Evolutionary conservation across 2,329 filamentous ascomycete species (phyloP).

Genomic region (Canariomyces notabilis): DNA sequence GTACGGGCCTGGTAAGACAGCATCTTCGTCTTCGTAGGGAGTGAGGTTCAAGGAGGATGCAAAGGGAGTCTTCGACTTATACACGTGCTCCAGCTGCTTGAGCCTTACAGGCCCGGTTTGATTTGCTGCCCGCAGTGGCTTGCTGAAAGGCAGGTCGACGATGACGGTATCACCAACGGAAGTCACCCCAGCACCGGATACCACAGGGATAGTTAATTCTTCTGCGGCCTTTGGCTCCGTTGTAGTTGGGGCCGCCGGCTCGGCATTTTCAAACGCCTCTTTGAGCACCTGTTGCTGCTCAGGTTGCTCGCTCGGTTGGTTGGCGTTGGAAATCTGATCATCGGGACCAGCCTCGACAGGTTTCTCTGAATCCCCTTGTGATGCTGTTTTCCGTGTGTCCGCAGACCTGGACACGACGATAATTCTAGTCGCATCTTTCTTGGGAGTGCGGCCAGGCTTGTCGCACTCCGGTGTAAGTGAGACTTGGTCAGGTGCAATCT

Average conservation of each 20-base stretch:
- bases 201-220: neutral
- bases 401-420: neutral
- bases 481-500: neutral
- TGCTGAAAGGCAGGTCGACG: neutral
- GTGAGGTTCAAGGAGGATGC: constrained; percentile 14
- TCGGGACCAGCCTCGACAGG: neutral
- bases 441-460: neutral
- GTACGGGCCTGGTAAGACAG: constrained; percentile 21
- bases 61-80: constrained; percentile 14
- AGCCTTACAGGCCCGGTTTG: constrained; percentile 13
- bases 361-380: neutral
- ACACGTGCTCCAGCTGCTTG: constrained; percentile 17
- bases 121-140: constrained; percentile 1
- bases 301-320: neutral
- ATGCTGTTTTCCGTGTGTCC: neutral
- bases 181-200: neutral
- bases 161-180: neutral
- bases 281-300: neutral
- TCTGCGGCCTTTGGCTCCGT: neutral
- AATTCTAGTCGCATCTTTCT: neutral
- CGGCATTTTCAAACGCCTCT: neutral
- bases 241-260: neutral
- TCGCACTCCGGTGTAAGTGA: neutral
- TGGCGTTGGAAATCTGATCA: neutral
- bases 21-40: constrained; percentile 23